phyloP scores from a whole-genome alignment of 2,329 filamentous ascomycete species.

The Albifimbria verrucaria region DNA sequence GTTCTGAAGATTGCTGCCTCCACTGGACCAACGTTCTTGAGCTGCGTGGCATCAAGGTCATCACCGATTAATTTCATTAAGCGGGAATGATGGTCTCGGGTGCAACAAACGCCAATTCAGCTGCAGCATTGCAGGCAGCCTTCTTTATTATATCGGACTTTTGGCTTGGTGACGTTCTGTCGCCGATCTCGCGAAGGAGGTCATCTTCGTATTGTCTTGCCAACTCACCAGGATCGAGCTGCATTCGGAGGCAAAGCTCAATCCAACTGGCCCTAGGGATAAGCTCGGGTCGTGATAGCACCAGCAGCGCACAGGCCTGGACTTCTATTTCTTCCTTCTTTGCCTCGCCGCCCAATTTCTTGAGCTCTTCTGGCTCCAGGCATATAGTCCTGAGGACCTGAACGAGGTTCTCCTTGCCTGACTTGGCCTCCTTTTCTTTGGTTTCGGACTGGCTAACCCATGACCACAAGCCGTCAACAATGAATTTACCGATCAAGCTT shows the following conservation, averaged over 20 bases:
- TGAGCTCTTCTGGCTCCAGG: constrained; percentile 48
- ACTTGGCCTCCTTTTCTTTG: constrained; percentile 76
- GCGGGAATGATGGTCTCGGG: constrained; percentile 76
- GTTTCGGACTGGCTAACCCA: constrained; percentile 68
- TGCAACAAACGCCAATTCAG: constrained; percentile 90
- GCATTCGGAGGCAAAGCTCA: constrained; percentile 74
- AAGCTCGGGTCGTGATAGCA: constrained; percentile 74
- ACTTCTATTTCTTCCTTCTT: constrained; percentile 51
- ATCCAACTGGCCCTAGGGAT: constrained; percentile 85
- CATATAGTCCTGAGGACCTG: constrained; percentile 61
- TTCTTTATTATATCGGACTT: constrained; percentile 47
- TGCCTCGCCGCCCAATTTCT: constrained; percentile 38
- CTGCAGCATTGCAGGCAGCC: constrained; percentile 80
- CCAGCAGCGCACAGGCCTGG: constrained; percentile 74
- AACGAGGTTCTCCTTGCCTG: constrained; percentile 62
- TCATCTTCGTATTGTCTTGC: constrained; percentile 60
- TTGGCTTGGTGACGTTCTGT: constrained; percentile 43
- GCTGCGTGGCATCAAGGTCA: constrained; percentile 69
- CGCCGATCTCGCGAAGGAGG: constrained; percentile 65
- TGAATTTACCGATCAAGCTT: constrained; percentile 53
- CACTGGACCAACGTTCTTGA: constrained; percentile 73
- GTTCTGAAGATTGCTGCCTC: constrained; percentile 93
- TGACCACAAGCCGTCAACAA: constrained; percentile 74
- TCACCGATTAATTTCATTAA: constrained; percentile 70
- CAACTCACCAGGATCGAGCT: constrained; percentile 78